These are phyloP conservation scores for Amanita subjunquillea DNA, from an alignment of 768 basidiomycete genomes.

Conservation along the genomic window DNA sequence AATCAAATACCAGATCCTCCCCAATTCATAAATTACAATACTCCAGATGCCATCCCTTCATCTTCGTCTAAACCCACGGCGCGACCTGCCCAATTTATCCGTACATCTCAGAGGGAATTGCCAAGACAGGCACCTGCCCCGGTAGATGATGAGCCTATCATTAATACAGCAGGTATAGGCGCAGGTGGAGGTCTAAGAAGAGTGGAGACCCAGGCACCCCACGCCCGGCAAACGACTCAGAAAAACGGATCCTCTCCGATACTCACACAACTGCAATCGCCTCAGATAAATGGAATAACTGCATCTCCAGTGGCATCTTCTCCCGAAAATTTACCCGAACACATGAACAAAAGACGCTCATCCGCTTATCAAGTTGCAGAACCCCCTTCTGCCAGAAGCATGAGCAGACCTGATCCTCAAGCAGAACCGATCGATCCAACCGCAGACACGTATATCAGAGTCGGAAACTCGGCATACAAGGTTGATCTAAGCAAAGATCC, in stretches of 20 bases:
- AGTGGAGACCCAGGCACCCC: conserved; percentile 19
- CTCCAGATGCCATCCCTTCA: conserved; percentile 52
- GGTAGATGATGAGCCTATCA: conserved; percentile 30
- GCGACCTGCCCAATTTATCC: conserved; percentile 45
- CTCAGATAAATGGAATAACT: conserved; percentile 21
- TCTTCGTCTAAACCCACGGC: conserved; percentile 46
- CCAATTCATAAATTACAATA: conserved; percentile 73
- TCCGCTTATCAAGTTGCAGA: conserved; percentile 12
- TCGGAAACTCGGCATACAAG: conserved; percentile 56
- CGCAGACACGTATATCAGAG: conserved; percentile 58
- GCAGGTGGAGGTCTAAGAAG: conserved; percentile 42
- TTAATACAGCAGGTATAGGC: conserved; percentile 64
- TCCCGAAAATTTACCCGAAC: neutral
- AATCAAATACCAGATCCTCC: conserved; percentile 83
- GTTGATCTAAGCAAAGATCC: conserved; percentile 61
- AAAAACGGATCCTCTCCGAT: conserved; percentile 9
- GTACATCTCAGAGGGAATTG: conserved; percentile 32
- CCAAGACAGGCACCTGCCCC: conserved; percentile 17
- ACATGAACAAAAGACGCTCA: conserved; percentile 12
- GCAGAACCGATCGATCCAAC: conserved; percentile 56
- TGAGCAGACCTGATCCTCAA: conserved; percentile 34
- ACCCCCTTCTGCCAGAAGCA: conserved; percentile 17
- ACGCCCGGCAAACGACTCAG: conserved; percentile 24
- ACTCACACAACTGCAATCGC: conserved; percentile 12
- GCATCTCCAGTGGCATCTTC: neutral